These are phyloP conservation scores for Melampsora larici-populina DNA, from an alignment of 1,284 basidiomycete species.

Conservation along the genomic window DNA sequence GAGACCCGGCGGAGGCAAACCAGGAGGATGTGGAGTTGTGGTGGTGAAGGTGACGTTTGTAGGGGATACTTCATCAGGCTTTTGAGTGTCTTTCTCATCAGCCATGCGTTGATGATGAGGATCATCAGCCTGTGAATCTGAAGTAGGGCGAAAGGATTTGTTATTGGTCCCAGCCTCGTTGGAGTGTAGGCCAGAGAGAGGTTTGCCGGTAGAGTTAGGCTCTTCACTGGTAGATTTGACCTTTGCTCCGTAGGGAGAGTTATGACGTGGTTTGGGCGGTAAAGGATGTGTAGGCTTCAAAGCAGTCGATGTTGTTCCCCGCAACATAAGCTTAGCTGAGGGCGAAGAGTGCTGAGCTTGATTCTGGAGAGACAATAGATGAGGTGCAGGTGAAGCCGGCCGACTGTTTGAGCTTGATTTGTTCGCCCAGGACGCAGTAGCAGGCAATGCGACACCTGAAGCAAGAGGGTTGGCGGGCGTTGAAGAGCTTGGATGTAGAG, in stretches of 20 bases:
- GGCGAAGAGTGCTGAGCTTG: not conserved
- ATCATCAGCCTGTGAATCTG: not conserved
- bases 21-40: constrained; percentile 1
- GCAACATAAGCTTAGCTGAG: constrained; percentile 2
- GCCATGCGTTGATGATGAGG: not conserved
- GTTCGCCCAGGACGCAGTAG: constrained; percentile 39
- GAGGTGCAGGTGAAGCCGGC: constrained; percentile 38
- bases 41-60: constrained; percentile 6
- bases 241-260: constrained; percentile 25
- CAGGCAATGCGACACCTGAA: constrained; percentile 35
- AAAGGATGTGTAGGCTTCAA: constrained; percentile 27
- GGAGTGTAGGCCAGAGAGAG: not conserved
- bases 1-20: constrained; percentile 21
- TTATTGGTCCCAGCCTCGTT: not conserved
- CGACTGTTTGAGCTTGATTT: constrained; percentile 28
- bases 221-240: not conserved
- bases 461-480: constrained; percentile 19
- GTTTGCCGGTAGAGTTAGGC: not conserved
- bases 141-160: not conserved
- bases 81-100: not conserved
- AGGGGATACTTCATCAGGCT: not conserved
- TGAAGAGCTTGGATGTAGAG: constrained; percentile 20
- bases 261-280: constrained; percentile 25
- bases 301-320: not conserved
- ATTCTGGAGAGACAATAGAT: constrained; percentile 5